Percentiles rank a stretch among this genome's conserved stretches.
Conservation (phyloP, 2,329 filamentous ascomycete species). For the Sporothrix euskadiensis region DNA sequence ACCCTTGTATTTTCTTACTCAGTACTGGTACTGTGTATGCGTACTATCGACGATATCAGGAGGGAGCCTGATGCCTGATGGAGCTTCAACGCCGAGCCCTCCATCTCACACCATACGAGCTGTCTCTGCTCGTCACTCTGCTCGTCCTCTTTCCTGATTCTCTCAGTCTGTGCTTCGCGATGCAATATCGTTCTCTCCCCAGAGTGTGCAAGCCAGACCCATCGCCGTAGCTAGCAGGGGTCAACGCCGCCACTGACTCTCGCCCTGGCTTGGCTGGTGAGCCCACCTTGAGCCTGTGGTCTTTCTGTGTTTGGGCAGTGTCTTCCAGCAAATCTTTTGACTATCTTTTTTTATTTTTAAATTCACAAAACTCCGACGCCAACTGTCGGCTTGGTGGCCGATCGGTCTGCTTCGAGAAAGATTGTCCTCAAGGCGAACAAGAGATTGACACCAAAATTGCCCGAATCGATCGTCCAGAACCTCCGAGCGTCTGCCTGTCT, state of each 20-base stretch:
- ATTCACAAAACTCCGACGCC: no score
- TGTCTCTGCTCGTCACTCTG: background rate
- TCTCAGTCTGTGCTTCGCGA: background rate
- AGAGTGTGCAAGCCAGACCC: background rate
- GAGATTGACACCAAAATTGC: background rate
- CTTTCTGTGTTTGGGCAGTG: no score
- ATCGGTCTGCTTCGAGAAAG: background rate
- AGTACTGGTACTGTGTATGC: background rate
- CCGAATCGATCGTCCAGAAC: background rate
- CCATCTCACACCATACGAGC: background rate
- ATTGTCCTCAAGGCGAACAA: background rate
- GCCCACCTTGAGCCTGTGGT: no score
- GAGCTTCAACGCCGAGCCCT: background rate
- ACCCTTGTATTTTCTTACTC: background rate
- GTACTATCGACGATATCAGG: background rate
- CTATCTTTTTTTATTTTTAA: no score
- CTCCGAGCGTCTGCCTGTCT: background rate
- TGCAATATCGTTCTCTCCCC: background rate
- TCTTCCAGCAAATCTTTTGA: no score
- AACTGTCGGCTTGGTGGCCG: background rate
- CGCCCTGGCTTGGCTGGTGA: background rate
- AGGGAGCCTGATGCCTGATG: background rate
- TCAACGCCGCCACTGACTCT: slow-evolving; percentile 4
- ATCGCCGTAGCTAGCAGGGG: background rate
- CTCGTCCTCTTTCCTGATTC: background rate